Evolutionary conservation across 441 rosid species (phyloP), one percentile per base, ranked within the genome.

Genomic region (Populus trichocarpa): DNA sequence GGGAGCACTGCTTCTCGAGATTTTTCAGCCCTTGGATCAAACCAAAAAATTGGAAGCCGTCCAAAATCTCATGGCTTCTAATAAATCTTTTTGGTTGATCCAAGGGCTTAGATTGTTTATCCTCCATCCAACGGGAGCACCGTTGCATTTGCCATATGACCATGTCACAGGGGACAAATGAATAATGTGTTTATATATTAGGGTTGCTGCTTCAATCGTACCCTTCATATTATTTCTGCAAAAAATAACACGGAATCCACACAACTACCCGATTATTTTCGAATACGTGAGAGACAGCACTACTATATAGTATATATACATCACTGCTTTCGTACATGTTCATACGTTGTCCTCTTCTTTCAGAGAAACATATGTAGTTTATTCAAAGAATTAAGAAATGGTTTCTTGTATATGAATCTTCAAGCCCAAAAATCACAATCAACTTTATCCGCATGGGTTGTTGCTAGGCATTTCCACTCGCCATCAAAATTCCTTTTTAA

Each of bases 361-460:
- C 32, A 30, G 32, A 30, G 32, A 30, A 30, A 30, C 32, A 30
- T 30, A 30, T 30, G 32, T 30, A 30, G 32, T 3, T 30, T 30
- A 30, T 30, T 30, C 32, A 30, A 30, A 30, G 32, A 30, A 30
- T 30, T 30, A 30, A 30, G 32, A 30, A 30, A 30, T 30, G 32
- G 32, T 38, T 8, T 38, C 2, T 38, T 42, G 2, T 12, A 11
- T 10, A 42, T 42, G 50, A 53, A 80, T 53, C 71, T 40, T 28
- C 79, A 76, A 71, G 59, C 70, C 82, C 79, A 23, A 40, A 72
- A 72, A 72, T 83, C 70, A 75, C 2, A 40, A 77, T 73, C 81
- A 80, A 75, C 85, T 85, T 82, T 75, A 76, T 77, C 78, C 84
- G 80, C 84, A 82, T 85, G 83, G 81, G 81, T 72, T 68, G 32